These are phyloP conservation scores for Mortierella claussenii DNA, from an alignment of 192 early-diverging fungal species.

Conservation along the genomic window DNA sequence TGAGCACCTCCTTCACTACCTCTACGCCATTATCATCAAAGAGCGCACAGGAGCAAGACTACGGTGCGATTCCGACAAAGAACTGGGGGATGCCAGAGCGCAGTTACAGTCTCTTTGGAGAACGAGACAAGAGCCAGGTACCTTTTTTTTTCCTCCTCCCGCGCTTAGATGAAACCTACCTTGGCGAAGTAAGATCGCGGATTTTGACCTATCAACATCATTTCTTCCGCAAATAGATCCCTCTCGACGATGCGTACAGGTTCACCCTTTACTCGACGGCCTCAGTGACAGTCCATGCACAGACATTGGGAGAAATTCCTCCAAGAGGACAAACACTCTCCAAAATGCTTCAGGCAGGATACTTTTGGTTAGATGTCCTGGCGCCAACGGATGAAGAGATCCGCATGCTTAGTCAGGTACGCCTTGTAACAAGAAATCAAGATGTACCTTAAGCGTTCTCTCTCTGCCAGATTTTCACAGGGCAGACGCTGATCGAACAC, in stretches of 20 bases:
- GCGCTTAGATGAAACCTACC: not conserved
- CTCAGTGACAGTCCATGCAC: constrained; percentile 68
- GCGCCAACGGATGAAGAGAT: constrained; percentile 73
- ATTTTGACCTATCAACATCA: not conserved
- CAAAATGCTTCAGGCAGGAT: constrained; percentile 49
- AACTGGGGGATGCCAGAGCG: constrained; percentile 19
- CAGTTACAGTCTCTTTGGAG: constrained; percentile 52
- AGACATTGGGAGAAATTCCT: constrained; percentile 63
- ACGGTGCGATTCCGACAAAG: constrained; percentile 27
- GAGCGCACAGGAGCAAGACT: constrained; percentile 12
- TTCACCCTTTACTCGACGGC: constrained; percentile 76
- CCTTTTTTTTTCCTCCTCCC: not conserved
- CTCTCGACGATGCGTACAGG: constrained; percentile 56
- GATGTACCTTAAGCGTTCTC: too few species aligned
- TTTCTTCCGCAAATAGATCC: constrained; percentile 12
- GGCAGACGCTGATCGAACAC: too few species aligned
- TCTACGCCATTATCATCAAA: constrained; percentile 14
- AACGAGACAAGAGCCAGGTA: constrained; percentile 47
- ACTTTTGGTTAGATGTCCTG: constrained; percentile 78
- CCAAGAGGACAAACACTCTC: constrained; percentile 50
- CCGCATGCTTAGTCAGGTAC: constrained; percentile 63
- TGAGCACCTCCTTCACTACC: constrained; percentile 22
- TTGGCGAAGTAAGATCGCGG: not conserved
- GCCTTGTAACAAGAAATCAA: too few species aligned
- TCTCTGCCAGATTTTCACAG: too few species aligned